A percentile compares a stretch with the other conserved stretches of the same genome.
These are phyloP conservation scores for Acephala macrosclerotiorum DNA, from an alignment of 2,329 filamentous ascomycete genomes.

Conservation along the genomic window DNA sequence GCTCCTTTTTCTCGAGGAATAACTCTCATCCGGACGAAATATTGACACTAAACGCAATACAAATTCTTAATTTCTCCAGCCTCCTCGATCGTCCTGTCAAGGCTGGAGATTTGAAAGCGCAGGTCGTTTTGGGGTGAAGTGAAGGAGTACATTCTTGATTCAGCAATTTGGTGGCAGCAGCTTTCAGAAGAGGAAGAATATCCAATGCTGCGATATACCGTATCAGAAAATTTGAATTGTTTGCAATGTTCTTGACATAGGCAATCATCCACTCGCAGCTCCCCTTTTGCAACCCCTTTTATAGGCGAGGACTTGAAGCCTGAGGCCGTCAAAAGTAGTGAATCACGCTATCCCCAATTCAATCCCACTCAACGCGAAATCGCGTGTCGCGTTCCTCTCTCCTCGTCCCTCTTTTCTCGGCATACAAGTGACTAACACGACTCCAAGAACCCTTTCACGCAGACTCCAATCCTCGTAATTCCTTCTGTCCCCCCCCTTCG, in stretches of 20 bases:
- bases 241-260: too few relatives aligned
- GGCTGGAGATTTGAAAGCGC: too few relatives aligned
- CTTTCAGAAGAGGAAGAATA: too few relatives aligned
- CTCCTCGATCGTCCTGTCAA: too few relatives aligned
- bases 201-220: not conserved
- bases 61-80: too few relatives aligned
- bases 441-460: not conserved
- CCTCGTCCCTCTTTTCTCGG: not conserved
- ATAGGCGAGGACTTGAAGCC: not conserved
- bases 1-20: too few relatives aligned
- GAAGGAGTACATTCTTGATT: too few relatives aligned
- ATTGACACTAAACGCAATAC: too few relatives aligned
- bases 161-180: too few relatives aligned
- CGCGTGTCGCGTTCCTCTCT: conserved; percentile 3
- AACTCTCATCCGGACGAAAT: too few relatives aligned
- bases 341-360: not conserved
- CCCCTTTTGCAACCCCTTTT: not conserved
- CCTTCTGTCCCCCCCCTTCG: too few relatives aligned
- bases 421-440: not conserved
- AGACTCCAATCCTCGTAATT: not conserved
- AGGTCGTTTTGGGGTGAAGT: too few relatives aligned
- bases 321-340: not conserved
- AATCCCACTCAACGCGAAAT: not conserved
- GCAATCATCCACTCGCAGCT: not conserved
- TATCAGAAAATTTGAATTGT: not conserved